Percentiles rank a stretch among this genome's conserved stretches.
These are phyloP conservation scores for Cadophora luteo-olivacea DNA, from an alignment of 2,329 filamentous ascomycete species.

Conservation along the genomic window DNA sequence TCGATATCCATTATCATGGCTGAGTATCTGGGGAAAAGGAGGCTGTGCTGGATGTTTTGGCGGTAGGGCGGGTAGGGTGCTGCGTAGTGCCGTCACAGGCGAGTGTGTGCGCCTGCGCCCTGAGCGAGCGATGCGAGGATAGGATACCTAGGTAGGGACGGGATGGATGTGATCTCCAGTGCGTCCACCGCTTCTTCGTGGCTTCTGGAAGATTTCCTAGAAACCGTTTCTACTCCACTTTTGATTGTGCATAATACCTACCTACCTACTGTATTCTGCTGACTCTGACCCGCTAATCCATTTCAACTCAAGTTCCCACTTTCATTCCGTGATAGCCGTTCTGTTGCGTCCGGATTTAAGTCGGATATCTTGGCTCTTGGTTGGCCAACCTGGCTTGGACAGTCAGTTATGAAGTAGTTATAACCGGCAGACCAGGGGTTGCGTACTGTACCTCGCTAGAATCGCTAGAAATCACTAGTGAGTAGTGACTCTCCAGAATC, in stretches of 20 bases:
- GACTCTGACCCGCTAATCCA: not conserved
- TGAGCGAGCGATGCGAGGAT: not conserved
- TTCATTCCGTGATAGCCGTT: not conserved
- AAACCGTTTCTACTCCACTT: slow-evolving; percentile 1
- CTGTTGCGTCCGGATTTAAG: not conserved
- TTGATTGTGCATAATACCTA: not conserved
- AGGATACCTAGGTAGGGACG: no score
- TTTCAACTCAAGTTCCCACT: not conserved
- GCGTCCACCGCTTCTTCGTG: not conserved
- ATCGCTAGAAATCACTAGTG: no score
- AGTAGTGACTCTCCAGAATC: not conserved
- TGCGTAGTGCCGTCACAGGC: not conserved
- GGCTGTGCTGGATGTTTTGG: slow-evolving; percentile 8
- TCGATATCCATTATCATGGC: slow-evolving; percentile 16
- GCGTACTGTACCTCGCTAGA: not conserved
- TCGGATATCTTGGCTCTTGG: not conserved
- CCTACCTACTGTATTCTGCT: no score
- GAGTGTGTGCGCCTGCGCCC: not conserved
- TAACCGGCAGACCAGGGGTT: not conserved
- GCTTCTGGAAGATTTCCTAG: slow-evolving; percentile 1
- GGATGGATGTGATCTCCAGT: no score
- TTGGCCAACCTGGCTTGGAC: not conserved
- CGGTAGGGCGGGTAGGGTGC: not conserved
- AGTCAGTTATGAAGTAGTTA: no score
- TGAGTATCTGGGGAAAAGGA: slow-evolving; percentile 13